phyloP scores from a whole-genome alignment of 1,139 yeast species.

The Fermentozyma sake region DNA sequence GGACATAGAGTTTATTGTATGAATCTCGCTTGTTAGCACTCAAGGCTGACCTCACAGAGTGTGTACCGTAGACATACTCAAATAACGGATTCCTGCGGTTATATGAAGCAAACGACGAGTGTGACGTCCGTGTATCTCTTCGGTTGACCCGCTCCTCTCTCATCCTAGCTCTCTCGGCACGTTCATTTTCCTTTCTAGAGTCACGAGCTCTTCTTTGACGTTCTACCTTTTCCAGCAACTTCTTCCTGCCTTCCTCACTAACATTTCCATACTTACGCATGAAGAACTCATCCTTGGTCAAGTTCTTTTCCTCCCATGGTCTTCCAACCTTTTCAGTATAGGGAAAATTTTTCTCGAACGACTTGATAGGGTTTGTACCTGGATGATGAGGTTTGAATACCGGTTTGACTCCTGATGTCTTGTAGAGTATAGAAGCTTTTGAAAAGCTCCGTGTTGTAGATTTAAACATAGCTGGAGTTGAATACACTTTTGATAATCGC shows the following conservation, averaged over 20 bases:
- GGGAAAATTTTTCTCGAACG: conserved; percentile 17
- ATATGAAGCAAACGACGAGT: conserved; percentile 27
- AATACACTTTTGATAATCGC: neutral
- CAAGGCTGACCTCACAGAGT: conserved; percentile 70
- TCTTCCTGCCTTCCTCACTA: conserved; percentile 22
- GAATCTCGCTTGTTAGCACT: conserved; percentile 50
- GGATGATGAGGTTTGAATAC: conserved; percentile 17
- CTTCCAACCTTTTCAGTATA: conserved; percentile 15
- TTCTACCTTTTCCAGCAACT: conserved; percentile 32
- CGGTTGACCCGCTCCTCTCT: conserved; percentile 26
- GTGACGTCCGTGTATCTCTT: conserved; percentile 57
- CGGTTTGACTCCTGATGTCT: conserved; percentile 6
- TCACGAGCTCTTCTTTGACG: conserved; percentile 25
- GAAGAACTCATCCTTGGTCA: conserved; percentile 41
- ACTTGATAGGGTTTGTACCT: conserved; percentile 8
- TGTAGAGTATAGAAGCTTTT: no score
- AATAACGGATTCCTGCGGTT: conserved; percentile 38
- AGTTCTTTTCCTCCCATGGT: conserved; percentile 36
- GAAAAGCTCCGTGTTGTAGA: no score
- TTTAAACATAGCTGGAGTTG: no score
- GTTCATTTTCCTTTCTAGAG: conserved; percentile 9
- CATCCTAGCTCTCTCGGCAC: conserved; percentile 57
- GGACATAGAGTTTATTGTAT: conserved; percentile 47
- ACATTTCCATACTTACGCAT: conserved; percentile 34
- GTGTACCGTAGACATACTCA: conserved; percentile 75